These are phyloP conservation scores for Pichia heedii DNA, from an alignment of 805 yeast genomes.

Conservation along the genomic window DNA sequence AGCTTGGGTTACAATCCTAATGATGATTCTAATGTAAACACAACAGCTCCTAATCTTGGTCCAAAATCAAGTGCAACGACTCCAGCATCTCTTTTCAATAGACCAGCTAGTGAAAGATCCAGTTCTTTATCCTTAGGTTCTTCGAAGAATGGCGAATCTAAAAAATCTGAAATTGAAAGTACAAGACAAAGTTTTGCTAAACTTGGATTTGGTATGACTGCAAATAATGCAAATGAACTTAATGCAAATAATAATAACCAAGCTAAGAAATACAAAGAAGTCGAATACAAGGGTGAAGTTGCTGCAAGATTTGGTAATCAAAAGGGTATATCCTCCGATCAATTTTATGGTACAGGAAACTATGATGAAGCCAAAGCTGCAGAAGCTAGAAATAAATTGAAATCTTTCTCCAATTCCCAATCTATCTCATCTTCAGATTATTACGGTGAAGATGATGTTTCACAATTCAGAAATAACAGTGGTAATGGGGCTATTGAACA, in stretches of 20 bases:
- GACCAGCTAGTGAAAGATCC: background rate
- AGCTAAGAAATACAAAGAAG: constrained; percentile 24
- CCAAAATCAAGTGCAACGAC: constrained; percentile 20
- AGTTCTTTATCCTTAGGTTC: background rate
- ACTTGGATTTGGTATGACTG: constrained; percentile 85
- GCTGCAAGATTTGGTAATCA: constrained; percentile 75
- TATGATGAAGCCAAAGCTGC: constrained; percentile 68
- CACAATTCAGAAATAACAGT: constrained; percentile 11
- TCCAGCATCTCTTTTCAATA: constrained; percentile 8
- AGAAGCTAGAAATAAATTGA: constrained; percentile 78
- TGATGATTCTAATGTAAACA: constrained; percentile 13
- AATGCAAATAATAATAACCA: constrained; percentile 8
- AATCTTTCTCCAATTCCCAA: constrained; percentile 75
- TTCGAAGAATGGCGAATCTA: background rate
- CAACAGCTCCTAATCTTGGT: constrained; percentile 12
- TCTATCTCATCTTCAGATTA: constrained; percentile 88
- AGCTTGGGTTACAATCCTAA: constrained; percentile 44
- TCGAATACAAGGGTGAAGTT: constrained; percentile 64
- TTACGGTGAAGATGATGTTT: constrained; percentile 65
- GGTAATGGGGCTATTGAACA: constrained; percentile 39
- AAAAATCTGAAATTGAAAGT: constrained; percentile 27
- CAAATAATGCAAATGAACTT: constrained; percentile 40
- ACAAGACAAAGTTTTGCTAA: constrained; percentile 67
- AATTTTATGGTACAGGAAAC: constrained; percentile 80
- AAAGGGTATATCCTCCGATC: constrained; percentile 94